Evolutionary conservation across 371 early-diverging fungal genomes (phyloP), one percentile per base, ranked within the genome.

Genomic region (Mucor saturninus): DNA sequence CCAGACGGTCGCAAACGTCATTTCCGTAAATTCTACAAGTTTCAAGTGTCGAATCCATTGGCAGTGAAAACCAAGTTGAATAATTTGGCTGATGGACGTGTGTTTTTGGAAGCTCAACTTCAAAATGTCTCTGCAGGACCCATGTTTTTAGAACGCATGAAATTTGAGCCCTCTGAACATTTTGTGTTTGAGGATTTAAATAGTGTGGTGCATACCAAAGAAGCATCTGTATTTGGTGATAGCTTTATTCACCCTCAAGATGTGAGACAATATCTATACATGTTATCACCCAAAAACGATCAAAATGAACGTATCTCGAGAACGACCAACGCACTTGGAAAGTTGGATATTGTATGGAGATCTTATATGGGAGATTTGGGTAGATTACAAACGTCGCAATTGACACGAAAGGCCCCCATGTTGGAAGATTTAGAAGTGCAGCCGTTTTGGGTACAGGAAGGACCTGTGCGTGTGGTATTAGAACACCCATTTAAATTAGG

Each of bases 21-120:
- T 57, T 90, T 96, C 68, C 86, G 93, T 46, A 94, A 94, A 70
- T 93, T 94, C 65, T 97, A 93, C 87, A 95, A 95, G 65, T 96
- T 98, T 72, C 93, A 96, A 75, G 97, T 96, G 7, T 74, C 95
- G 31, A 98, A 97, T 76, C 98, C 98, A 40, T 81, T 98, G 28
- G 87, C 95, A 8, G 97, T 98, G 64, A 97, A 96, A 77, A 98
- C 98, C 11, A 97, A 97, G 60, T 89, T 95, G 53, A 95, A 95
- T 76, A 85, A 90, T 48, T 73, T 79, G 54, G 57, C 71, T 9
- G 92, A 91, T 63, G 95, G 91, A 4, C 70, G 83, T 3, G 89
- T 97, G 10, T 88, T 94, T 71, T 75, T 97, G 54, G 98, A 98
- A 72, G 94, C 94, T 14, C 96, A 97, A 75, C 81, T 97, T 10